Percentiles rank a stretch among this genome's conserved stretches.
phyloP scores from a whole-genome alignment of 352 stramenopile genomes.

The Phytophthora palmivora region DNA sequence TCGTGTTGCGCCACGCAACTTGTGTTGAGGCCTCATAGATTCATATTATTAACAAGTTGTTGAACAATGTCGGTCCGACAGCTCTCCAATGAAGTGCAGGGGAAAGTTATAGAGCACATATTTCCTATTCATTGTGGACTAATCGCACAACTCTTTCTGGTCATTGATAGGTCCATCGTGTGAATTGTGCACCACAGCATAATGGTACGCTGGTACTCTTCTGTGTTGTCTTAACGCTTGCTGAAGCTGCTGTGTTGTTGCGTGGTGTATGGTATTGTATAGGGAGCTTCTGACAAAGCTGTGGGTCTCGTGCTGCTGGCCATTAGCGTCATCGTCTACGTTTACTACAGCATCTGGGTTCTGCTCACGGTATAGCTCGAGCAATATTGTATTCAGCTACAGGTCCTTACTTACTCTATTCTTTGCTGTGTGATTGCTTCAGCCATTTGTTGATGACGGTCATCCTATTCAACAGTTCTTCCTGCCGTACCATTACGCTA shows the following conservation, averaged over 20 bases:
- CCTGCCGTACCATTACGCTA: conserved; percentile 89
- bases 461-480: conserved; percentile 87
- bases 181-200: conserved; percentile 13
- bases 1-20: too few species aligned
- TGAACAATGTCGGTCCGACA: too few species aligned
- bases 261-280: not conserved
- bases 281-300: conserved; percentile 80
- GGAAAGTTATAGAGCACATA: too few species aligned
- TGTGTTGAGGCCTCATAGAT: too few species aligned
- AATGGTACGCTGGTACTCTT: conserved; percentile 11
- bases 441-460: conserved; percentile 89
- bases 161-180: not conserved
- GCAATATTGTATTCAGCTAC: not conserved
- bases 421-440: conserved; percentile 10
- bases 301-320: conserved; percentile 81
- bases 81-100: too few species aligned
- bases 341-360: conserved; percentile 94
- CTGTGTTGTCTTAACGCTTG: not conserved
- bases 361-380: conserved; percentile 77
- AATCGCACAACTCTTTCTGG: conserved; percentile 13
- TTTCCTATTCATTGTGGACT: too few species aligned
- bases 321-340: conserved; percentile 84
- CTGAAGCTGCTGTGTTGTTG: not conserved
- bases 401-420: not conserved
- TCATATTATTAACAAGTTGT: not conserved